Evolutionary conservation across 495 filamentous ascomycete genomes (phyloP).

Genomic region (Copromyces sp.): DNA sequence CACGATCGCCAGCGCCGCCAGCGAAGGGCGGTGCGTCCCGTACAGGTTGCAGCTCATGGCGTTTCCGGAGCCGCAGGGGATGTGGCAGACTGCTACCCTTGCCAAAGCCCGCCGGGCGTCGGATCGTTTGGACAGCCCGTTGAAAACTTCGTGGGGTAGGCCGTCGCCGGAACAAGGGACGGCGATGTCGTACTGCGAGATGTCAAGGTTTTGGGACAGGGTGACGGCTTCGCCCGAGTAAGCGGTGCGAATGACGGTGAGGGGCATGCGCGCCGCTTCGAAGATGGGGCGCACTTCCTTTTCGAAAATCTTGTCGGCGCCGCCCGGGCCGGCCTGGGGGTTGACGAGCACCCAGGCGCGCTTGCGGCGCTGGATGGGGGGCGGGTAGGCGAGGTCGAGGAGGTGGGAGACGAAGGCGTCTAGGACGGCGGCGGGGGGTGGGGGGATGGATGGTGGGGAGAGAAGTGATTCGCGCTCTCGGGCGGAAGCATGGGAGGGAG

Average conservation of each 20-base stretch:
- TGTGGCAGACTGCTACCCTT: constrained; percentile 74
- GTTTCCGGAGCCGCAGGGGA: constrained; percentile 90
- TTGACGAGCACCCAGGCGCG: constrained; percentile 84
- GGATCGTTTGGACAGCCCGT: constrained; percentile 66
- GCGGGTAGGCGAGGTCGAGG: constrained; percentile 60
- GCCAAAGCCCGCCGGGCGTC: constrained; percentile 66
- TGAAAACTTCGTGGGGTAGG: constrained; percentile 87
- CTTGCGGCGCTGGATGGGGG: constrained; percentile 53
- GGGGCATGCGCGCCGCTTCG: constrained; percentile 63
- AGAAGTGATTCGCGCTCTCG: constrained; percentile 42
- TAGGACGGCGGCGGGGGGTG: constrained; percentile 26
- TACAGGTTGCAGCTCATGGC: constrained; percentile 86
- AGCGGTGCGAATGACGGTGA: constrained; percentile 67
- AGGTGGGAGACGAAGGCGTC: constrained; percentile 41
- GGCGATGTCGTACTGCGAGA: constrained; percentile 69
- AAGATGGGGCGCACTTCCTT: constrained; percentile 74
- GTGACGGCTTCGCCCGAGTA: constrained; percentile 68
- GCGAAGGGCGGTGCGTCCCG: constrained; percentile 64
- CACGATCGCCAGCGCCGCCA: constrained; percentile 70
- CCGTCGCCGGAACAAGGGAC: constrained; percentile 90
- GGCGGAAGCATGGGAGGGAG: background rate
- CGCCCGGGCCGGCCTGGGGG: constrained; percentile 78
- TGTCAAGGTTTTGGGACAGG: constrained; percentile 69
- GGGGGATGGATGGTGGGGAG: constrained; percentile 51
- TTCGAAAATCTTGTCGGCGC: constrained; percentile 62